Evolutionary conservation across 192 early-diverging fungal species (phyloP).

Genomic region (Funneliformis geosporum): DNA sequence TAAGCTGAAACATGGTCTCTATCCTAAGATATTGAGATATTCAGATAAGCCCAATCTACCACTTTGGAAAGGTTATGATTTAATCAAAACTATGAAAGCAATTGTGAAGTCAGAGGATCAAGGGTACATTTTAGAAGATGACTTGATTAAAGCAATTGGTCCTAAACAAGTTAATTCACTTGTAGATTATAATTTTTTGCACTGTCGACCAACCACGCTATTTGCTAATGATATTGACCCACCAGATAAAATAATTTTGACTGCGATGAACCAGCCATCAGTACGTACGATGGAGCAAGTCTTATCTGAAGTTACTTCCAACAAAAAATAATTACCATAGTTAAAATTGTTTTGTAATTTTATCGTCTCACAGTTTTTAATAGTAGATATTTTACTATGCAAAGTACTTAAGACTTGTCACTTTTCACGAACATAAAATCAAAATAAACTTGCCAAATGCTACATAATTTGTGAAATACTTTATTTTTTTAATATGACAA

Average conservation of each 20-base stretch:
- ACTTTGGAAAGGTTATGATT: not conserved
- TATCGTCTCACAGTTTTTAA: too few relatives aligned
- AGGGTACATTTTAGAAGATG: not conserved
- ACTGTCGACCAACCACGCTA: not conserved
- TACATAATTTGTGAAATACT: too few relatives aligned
- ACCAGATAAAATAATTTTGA: constrained; percentile 6
- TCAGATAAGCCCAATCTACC: not conserved
- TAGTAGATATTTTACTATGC: too few relatives aligned
- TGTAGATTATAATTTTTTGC: not conserved
- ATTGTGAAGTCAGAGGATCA: not conserved
- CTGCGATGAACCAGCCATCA: constrained; percentile 5
- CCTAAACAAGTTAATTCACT: not conserved
- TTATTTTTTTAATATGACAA: too few relatives aligned
- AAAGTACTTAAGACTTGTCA: too few relatives aligned
- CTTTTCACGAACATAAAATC: too few relatives aligned
- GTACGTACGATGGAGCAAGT: not conserved
- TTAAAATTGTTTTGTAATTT: not conserved
- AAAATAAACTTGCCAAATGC: too few relatives aligned
- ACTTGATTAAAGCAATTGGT: constrained; percentile 2
- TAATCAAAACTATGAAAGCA: constrained; percentile 6
- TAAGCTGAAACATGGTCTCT: too few relatives aligned
- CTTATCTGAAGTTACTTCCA: not conserved
- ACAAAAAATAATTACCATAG: constrained; percentile 9
- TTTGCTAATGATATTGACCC: not conserved
- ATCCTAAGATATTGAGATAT: not conserved